Base-by-base conservation (phyloP, 306 rosid genomes). In the Malus fusca region DNA sequence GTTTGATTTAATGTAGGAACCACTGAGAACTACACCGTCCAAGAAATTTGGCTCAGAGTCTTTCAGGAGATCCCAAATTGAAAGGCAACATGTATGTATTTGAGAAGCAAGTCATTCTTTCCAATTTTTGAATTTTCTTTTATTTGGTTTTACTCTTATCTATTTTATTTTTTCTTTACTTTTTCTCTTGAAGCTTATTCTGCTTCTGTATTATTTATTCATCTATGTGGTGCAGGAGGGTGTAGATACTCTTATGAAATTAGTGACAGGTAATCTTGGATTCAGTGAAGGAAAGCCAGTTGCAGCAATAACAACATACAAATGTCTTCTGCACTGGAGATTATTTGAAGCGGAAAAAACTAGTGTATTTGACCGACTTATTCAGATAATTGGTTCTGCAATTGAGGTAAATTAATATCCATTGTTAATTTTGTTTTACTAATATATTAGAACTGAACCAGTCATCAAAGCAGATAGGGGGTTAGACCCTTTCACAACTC, bases 331-430 rank as follows among this genome's bases (percentile, higher is more conserved):
- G 44, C 93, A 95, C 82, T 95, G 99, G 99, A 87, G 33, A 79
- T 79, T 81, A 80, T 95, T 95, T 81, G 99, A 95, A 92, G 91
- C 92, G 33, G 98, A 95, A 69, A 89, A 86, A 86, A 95, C 99
- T 42, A 89, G 91, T 86, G 96, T 92, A 64, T 95, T 92, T 88
- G 99, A 95, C 81, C 93, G 87, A 61, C 90, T 92, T 62, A 83
- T 92, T 82, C 87, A 87, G 78, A 22, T 92, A 55, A 88, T 95
- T 83, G 97, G 99, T 75, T 88, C 91, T 75, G 92, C 87, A 35
- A 92, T 92, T 74, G 97, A 88, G 97, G 98, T 95, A 86, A 76
- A 52, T 52, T 77, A 63, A 44, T 56, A 37, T 78, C 12, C 78
- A 33, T 18, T 70, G 25, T 23, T 26, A 12, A 30, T 37, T 37